A percentile compares a stretch with the other conserved stretches of the same genome.
Evolutionary conservation across 345 rosid genomes (phyloP).

Genomic region (Cardamine resedifolia): DNA sequence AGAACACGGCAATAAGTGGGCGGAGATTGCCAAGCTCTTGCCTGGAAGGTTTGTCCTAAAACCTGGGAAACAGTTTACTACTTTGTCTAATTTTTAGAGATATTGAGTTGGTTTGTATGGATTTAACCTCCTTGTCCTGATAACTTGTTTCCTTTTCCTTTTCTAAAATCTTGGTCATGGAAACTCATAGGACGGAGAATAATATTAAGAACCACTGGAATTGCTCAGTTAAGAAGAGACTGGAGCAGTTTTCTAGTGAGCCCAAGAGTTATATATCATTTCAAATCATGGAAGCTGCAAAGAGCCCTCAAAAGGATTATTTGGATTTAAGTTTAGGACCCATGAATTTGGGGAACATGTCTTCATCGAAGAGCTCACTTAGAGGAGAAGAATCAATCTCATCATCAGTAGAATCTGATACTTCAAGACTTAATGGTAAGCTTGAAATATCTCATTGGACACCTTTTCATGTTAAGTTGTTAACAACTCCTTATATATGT

Average conservation of each 20-base stretch:
- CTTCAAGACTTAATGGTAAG: background rate
- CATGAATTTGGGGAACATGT: background rate
- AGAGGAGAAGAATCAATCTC: background rate
- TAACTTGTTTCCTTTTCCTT: background rate
- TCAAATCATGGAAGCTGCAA: conserved; percentile 1
- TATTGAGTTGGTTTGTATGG: background rate
- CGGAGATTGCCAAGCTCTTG: conserved; percentile 64
- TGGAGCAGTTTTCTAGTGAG: no score
- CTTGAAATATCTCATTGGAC: background rate
- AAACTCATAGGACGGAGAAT: conserved; percentile 54
- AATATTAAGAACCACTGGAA: conserved; percentile 43
- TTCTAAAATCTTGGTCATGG: conserved; percentile 5
- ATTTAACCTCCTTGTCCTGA: background rate
- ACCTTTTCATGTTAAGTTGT: background rate
- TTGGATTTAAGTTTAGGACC: background rate
- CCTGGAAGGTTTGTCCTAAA: conserved; percentile 52
- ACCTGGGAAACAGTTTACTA: background rate
- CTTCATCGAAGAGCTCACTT: background rate
- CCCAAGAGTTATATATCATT: background rate
- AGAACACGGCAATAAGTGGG: conserved; percentile 68
- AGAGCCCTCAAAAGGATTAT: background rate
- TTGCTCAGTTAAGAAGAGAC: no score
- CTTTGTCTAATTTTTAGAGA: background rate
- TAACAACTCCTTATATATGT: background rate
- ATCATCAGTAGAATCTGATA: background rate